Percentiles rank a stretch among this genome's conserved stretches.
Evolutionary conservation across 2,329 filamentous ascomycete genomes (phyloP).

Genomic region (Penicillium thymicola): DNA sequence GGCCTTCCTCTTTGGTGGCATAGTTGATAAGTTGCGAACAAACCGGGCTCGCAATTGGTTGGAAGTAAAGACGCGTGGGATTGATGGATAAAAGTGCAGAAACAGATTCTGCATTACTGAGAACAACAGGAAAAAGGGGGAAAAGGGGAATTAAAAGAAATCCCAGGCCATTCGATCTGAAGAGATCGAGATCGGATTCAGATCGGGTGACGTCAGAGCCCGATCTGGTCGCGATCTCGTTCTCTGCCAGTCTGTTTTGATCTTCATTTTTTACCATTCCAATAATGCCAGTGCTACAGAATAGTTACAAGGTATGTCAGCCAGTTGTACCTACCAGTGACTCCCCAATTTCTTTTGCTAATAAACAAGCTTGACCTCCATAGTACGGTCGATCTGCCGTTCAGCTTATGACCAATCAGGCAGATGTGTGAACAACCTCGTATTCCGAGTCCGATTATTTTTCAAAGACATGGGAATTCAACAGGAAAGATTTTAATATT

Average conservation of each 20-base stretch:
- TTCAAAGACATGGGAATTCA: not conserved
- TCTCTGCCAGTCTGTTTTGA: not conserved
- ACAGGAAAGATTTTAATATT: too few species aligned
- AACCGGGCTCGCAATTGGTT: not conserved
- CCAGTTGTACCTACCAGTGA: not conserved
- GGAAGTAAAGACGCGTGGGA: not conserved
- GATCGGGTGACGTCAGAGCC: slow-evolving; percentile 1
- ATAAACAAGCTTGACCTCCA: not conserved
- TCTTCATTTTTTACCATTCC: not conserved
- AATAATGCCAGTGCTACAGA: too few species aligned
- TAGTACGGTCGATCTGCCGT: not conserved
- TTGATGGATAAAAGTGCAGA: not conserved
- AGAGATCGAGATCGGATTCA: not conserved
- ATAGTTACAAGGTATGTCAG: not conserved
- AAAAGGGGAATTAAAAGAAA: not conserved
- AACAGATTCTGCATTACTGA: not conserved
- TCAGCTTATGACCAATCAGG: not conserved
- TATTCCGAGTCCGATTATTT: not conserved
- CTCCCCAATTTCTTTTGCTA: not conserved
- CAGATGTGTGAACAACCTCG: not conserved
- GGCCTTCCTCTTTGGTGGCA: slow-evolving; percentile 30
- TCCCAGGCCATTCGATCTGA: not conserved
- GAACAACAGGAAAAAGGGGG: not conserved
- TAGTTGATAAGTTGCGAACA: slow-evolving; percentile 4
- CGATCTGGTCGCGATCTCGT: not conserved